Evolutionary conservation across 2,329 filamentous ascomycete species (phyloP).

Genomic region (Emmonsiellopsis sp.): DNA sequence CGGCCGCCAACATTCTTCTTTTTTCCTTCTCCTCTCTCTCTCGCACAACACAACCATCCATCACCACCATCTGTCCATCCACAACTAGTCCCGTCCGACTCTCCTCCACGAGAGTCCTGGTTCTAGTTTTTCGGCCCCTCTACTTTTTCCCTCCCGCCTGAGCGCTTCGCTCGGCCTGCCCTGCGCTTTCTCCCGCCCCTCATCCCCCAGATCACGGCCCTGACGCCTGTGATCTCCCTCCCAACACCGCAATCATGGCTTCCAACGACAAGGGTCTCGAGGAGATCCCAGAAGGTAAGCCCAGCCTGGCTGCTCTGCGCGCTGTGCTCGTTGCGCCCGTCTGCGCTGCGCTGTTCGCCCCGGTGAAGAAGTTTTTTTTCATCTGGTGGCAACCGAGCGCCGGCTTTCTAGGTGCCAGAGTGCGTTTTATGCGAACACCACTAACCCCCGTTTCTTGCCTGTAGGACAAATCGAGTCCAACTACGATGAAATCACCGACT

Average conservation of each 20-base stretch:
- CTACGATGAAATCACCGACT: conserved; percentile 99
- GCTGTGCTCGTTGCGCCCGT: neutral
- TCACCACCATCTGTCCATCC: neutral
- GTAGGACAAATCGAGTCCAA: conserved; percentile 99
- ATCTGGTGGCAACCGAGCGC: neutral
- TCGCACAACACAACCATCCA: conserved; percentile 15
- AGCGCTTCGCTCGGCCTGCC: no score
- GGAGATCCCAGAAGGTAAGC: conserved; percentile 88
- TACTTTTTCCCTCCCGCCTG: conserved; percentile 21
- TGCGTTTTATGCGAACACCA: neutral
- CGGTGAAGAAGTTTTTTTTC: neutral
- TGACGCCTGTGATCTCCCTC: conserved; percentile 57
- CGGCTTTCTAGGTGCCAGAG: neutral
- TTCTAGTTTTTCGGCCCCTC: conserved; percentile 30
- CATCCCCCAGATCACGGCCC: conserved; percentile 55
- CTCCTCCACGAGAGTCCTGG: conserved; percentile 21
- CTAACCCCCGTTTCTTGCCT: conserved; percentile 9
- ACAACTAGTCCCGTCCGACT: neutral
- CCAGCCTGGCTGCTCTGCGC: neutral
- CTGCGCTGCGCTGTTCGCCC: neutral
- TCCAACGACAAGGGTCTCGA: conserved; percentile 88
- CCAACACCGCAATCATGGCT: conserved; percentile 86
- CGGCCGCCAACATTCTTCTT: neutral
- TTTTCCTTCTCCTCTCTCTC: conserved; percentile 9
- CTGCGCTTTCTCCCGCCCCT: conserved; percentile 7